Conservation (phyloP, 345 rosid species). For the Linum trigynum region DNA sequence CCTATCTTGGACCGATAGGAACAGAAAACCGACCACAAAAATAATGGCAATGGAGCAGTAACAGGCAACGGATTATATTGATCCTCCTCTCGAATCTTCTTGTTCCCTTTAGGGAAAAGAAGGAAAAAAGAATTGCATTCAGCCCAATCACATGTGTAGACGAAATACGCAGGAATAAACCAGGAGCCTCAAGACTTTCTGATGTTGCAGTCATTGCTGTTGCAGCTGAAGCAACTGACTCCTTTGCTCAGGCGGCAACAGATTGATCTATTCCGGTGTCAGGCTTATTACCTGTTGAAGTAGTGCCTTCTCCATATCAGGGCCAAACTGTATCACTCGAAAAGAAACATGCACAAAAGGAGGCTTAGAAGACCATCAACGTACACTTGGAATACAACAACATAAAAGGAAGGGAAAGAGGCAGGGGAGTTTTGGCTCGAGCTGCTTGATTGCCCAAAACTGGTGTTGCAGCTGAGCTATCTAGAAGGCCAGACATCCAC, state of each 20-base stretch:
- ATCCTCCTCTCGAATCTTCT: no score
- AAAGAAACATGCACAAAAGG: background rate
- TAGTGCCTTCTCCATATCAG: conserved; percentile 95
- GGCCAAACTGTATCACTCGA: conserved; percentile 49
- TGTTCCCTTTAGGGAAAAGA: no score
- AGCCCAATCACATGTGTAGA: no score
- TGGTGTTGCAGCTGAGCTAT: conserved; percentile 40
- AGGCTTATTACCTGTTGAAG: conserved; percentile 98
- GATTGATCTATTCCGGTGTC: conserved; percentile 83
- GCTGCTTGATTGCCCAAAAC: conserved; percentile 52
- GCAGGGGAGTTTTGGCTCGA: conserved; percentile 13
- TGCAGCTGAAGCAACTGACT: conserved; percentile 93
- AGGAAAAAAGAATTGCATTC: no score
- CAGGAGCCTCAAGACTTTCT: no score
- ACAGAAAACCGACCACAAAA: no score
- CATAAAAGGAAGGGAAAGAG: background rate
- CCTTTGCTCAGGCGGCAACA: conserved; percentile 80
- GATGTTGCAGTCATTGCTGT: conserved; percentile 43
- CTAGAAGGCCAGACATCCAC: conserved; percentile 69
- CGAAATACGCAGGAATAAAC: no score
- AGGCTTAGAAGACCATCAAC: background rate
- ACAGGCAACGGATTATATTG: no score
- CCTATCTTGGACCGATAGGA: no score
- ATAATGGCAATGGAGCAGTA: no score
- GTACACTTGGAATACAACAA: background rate